Evolutionary conservation across 352 stramenopile species (phyloP), one percentile per base, ranked within the genome.

Genomic region (Phytopythium helicoides): DNA sequence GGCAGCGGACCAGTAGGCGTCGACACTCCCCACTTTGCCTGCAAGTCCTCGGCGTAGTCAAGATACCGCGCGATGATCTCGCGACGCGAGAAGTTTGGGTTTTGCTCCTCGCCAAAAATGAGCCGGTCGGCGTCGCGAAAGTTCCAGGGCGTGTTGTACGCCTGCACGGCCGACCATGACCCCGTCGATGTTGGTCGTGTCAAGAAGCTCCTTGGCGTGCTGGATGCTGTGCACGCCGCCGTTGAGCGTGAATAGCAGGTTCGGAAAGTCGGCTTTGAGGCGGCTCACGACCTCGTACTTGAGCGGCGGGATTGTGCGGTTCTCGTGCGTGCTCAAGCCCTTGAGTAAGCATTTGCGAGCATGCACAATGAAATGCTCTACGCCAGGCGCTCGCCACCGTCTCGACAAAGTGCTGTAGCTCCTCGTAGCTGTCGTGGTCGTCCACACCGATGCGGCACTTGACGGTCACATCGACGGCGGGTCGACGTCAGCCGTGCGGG

Each of bases 391-490:
- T 73, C 10, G 84, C 81, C 2, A 99, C 93, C 5, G 77, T 94
- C 41, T 82, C 65, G 37, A 99, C 85, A 62, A 99, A 99, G 19
- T 89, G 60, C 31, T 92, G 79, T 15, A 99, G 73, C 49, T 94
- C 75, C 37, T 96, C 82, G 68, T 95, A 95, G 59, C 90, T 93
- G 69, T 99, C 87, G 47, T 96, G 81, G 57, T 98, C 71, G 61
- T 99, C 95, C 5, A 98, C 78, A 1, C 97, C 97, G 47, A 99
- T 98, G 28, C 97, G 89, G 70, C 97, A 99, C 69, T 99, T 99
- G 56, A 99, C 96, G 0, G 96, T 99, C 23, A 99, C 85, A 9
- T 86, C 76, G 1, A 58, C 67, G 9, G 39, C 14, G 47, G 25
- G 21, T 59, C 52, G 0, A 83, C 54, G 2, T 68, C 38, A 33